phyloP scores from a whole-genome alignment of 2,329 filamentous ascomycete genomes.

The Sordariomycetes sp. region DNA sequence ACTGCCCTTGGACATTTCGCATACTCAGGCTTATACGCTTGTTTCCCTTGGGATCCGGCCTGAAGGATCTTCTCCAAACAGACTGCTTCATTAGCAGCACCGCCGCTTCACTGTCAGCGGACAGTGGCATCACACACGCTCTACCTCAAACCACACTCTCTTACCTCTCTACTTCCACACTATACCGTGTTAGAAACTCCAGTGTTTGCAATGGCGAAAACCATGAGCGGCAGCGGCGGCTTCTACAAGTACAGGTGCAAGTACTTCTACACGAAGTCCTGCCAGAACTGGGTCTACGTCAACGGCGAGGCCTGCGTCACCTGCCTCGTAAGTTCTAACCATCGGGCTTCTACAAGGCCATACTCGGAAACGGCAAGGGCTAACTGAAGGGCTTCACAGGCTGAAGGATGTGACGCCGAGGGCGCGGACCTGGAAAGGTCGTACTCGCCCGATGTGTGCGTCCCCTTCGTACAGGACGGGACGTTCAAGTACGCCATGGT shows the following conservation, averaged over 20 bases:
- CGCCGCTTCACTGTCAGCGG: neutral
- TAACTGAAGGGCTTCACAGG: neutral
- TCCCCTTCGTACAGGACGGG: neutral
- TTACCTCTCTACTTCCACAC: neutral
- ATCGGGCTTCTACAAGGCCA: neutral
- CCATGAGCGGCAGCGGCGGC: conserved; percentile 22
- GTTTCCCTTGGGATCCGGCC: neutral
- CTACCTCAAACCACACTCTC: neutral
- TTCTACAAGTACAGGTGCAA: conserved; percentile 46
- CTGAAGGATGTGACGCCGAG: neutral
- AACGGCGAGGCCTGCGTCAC: conserved; percentile 36
- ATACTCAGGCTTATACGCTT: neutral
- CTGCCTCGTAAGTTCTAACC: conserved; percentile 31
- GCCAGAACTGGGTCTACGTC: conserved; percentile 43
- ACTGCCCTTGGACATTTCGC: neutral
- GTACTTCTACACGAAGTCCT: conserved; percentile 40
- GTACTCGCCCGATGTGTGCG: neutral
- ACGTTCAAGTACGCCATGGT: neutral
- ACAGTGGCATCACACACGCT: neutral
- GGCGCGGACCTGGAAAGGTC: neutral
- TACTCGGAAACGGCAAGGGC: neutral
- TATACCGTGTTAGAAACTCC: neutral
- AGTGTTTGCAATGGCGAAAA: neutral
- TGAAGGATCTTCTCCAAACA: neutral
- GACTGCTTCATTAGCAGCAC: neutral